These are phyloP conservation scores for Elaeagnus macrophylla DNA, from an alignment of 306 rosid genomes.

Conservation along the genomic window DNA sequence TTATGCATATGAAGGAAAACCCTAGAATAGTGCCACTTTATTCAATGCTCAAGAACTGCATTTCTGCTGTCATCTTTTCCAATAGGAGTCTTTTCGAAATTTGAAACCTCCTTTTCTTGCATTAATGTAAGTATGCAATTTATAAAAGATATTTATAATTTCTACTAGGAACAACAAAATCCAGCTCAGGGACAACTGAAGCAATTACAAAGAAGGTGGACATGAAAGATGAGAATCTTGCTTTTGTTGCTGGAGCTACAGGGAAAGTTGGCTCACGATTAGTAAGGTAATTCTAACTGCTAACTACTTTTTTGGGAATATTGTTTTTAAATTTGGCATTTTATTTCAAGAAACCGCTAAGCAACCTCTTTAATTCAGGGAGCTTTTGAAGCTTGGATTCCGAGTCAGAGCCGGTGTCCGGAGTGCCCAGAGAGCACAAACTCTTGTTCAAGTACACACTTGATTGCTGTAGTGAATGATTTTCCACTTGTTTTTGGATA, in stretches of 20 bases:
- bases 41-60: no score
- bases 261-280: constrained; percentile 93
- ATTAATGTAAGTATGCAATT: neutral
- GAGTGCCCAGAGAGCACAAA: constrained; percentile 55
- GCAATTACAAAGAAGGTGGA: constrained; percentile 33
- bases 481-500: constrained; percentile 8
- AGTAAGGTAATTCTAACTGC: constrained; percentile 52
- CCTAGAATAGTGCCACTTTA: no score
- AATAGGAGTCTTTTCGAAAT: no score
- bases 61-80: no score
- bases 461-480: constrained; percentile 12
- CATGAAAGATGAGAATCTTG: constrained; percentile 57
- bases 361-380: constrained; percentile 45
- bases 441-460: constrained; percentile 52
- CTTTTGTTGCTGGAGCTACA: constrained; percentile 98
- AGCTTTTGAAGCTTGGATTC: constrained; percentile 90
- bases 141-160: constrained; percentile 19
- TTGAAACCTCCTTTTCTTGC: no score
- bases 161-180: constrained; percentile 40
- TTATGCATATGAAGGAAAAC: no score
- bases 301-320: constrained; percentile 6
- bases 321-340: constrained; percentile 3
- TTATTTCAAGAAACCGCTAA: constrained; percentile 16
- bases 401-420: constrained; percentile 85
- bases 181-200: constrained; percentile 28